Evolutionary conservation across 306 rosid species (phyloP).

Genomic region (Benincasa hispida): DNA sequence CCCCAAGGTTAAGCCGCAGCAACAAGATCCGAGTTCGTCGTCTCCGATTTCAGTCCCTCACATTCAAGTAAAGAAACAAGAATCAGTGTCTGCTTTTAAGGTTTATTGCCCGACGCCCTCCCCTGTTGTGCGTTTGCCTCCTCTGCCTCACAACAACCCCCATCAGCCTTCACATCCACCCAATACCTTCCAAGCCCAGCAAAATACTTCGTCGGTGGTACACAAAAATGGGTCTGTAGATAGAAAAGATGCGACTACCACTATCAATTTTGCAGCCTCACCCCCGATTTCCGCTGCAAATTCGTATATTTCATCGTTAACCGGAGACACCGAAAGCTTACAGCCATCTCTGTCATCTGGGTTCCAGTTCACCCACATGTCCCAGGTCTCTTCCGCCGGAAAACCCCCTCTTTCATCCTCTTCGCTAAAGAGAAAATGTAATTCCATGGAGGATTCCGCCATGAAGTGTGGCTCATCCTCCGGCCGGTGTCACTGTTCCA

Average conservation of each 20-base stretch:
- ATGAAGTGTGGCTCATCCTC: constrained; percentile 41
- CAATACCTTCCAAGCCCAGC: not conserved
- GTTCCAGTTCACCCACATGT: constrained; percentile 41
- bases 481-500: constrained; percentile 59
- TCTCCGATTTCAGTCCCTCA: not conserved
- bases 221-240: constrained; percentile 14
- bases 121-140: constrained; percentile 27
- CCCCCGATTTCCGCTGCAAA: constrained; percentile 33
- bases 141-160: constrained; percentile 18
- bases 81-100: constrained; percentile 50
- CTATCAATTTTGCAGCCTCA: constrained; percentile 23
- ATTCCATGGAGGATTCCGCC: constrained; percentile 30
- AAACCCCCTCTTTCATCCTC: constrained; percentile 50
- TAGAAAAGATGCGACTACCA: constrained; percentile 19
- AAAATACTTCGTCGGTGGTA: not conserved
- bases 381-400: constrained; percentile 31
- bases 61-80: not conserved
- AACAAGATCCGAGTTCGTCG: constrained; percentile 6
- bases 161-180: not conserved
- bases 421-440: constrained; percentile 51
- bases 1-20: constrained; percentile 5
- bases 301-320: constrained; percentile 42
- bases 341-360: constrained; percentile 38
- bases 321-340: constrained; percentile 30
- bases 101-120: constrained; percentile 42